Evolutionary conservation across 1,139 yeast species (phyloP), one percentile per base, ranked within the genome.

Genomic region (Candida tropicalis): DNA sequence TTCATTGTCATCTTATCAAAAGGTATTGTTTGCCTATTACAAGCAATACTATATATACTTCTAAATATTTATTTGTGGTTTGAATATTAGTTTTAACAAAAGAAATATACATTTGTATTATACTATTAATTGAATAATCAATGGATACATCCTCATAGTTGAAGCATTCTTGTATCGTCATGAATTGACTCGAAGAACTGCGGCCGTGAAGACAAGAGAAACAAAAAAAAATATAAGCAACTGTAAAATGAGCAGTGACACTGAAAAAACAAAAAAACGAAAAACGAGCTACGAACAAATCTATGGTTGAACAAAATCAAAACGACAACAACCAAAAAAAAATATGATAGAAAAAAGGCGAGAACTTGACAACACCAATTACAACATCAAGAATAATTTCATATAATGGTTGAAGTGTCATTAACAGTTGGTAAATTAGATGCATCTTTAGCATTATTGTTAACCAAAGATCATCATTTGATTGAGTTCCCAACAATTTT

Each of bases 401-500:
- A n/a, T 23, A 24, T 9, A n/a, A 84, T 85, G 90, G 93, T 86
- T 39, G 89, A 85, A 65, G 97, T 91, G 10, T 85, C 96, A 36
- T 76, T 93, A 40, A 91, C 98, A 1, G 98, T 93, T 13, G 99
- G 99, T 38, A 91, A 91, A 68, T 75, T 93, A 41, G 99, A 93
- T 63, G 97, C 98, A 17, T 90, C 97, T 1, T 74, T 93, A 63
- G 98, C 99, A 24, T 73, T 93, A 41, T 73, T 93, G 38, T 78
- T 95, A 38, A 91, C 99, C 20, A 81, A 86, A 47, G 97, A 91
- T 63, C 98, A 91, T 62, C 97, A 91, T 63, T 75, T 93, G 50
- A 91, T 93, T 55, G 99, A 95, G 60, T 93, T 93, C 59, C 99
- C 99, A 12, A 90, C 98, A 7, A 83, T 91, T 43, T 70, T 93